phyloP scores from a whole-genome alignment of 257 asterid genomes.

The Rauvolfia tetraphylla region DNA sequence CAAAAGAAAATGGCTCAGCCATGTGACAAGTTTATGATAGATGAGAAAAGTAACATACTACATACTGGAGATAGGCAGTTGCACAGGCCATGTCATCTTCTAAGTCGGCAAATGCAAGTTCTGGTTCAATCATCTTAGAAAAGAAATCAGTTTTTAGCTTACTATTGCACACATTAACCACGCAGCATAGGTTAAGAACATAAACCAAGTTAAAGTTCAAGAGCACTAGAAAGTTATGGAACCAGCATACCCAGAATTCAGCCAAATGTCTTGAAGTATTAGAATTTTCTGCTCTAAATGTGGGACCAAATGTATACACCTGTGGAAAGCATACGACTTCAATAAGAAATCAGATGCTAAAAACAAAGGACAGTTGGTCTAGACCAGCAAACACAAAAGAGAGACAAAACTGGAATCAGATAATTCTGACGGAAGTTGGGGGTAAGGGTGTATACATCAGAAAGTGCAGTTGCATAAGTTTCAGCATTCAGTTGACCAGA shows the following conservation, averaged over 20 bases:
- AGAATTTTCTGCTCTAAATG: slow-evolving; percentile 98
- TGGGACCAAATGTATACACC: slow-evolving; percentile 99
- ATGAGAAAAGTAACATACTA: slow-evolving; percentile 83
- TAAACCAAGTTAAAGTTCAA: slow-evolving; percentile 13
- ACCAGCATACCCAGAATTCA: slow-evolving; percentile 77
- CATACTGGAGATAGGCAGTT: slow-evolving; percentile 99
- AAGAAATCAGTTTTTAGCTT: slow-evolving; percentile 29
- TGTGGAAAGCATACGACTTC: slow-evolving; percentile 28
- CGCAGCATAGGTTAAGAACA: slow-evolving; percentile 7
- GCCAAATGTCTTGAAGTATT: slow-evolving; percentile 95
- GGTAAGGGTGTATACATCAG: slow-evolving; percentile 59
- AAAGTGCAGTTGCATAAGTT: slow-evolving; percentile 94
- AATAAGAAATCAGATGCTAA: slow-evolving; percentile 18
- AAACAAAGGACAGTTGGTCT: not conserved
- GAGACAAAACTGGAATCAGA: slow-evolving; percentile 6
- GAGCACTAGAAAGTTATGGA: slow-evolving; percentile 8
- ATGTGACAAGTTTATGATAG: slow-evolving; percentile 23
- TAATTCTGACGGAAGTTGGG: slow-evolving; percentile 8
- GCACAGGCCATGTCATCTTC: slow-evolving; percentile 99
- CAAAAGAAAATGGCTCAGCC: not conserved
- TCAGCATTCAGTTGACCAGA: slow-evolving; percentile 99
- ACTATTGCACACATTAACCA: slow-evolving; percentile 10
- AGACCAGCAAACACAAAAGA: not conserved
- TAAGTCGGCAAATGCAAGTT: slow-evolving; percentile 95
- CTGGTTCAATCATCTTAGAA: slow-evolving; percentile 95